These are phyloP conservation scores for Zygosaccharomyces pseudobailii DNA, from an alignment of 1,139 yeast genomes.

Conservation along the genomic window DNA sequence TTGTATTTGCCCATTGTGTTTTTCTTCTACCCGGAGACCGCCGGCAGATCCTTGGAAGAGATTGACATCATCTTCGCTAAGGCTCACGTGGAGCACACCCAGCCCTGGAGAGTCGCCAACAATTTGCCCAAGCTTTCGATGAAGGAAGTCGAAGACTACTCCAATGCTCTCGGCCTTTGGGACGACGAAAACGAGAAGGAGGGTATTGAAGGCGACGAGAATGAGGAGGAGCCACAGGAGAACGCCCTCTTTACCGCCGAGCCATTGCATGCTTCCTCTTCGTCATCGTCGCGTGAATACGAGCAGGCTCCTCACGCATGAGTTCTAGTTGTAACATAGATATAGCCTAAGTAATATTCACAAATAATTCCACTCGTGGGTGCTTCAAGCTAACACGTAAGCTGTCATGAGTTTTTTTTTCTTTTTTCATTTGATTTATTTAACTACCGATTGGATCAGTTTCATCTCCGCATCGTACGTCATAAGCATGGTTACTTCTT, in stretches of 20 bases:
- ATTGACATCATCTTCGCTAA: conserved; percentile 52
- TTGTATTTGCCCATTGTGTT: conserved; percentile 53
- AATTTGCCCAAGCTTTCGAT: conserved; percentile 45
- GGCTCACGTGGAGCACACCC: conserved; percentile 40
- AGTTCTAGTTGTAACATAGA: neutral
- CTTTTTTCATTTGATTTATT: too few species aligned
- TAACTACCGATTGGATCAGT: too few species aligned
- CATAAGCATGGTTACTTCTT: too few species aligned
- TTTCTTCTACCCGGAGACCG: conserved; percentile 66
- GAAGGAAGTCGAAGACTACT: conserved; percentile 44
- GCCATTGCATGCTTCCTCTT: neutral
- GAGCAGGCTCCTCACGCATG: conserved; percentile 5
- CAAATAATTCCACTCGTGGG: neutral
- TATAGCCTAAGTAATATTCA: neutral
- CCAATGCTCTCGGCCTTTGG: conserved; percentile 44
- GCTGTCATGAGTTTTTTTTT: too few species aligned
- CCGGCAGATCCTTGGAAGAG: conserved; percentile 59
- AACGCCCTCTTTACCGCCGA: conserved; percentile 3
- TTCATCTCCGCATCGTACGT: too few species aligned
- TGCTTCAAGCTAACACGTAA: too few species aligned
- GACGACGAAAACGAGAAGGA: conserved; percentile 36
- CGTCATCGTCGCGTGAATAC: conserved; percentile 2
- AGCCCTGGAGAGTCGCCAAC: conserved; percentile 53
- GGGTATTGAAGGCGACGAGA: conserved; percentile 14
- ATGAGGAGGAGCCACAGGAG: conserved; percentile 13